phyloP scores from a whole-genome alignment of 305 asterid species.

The Rubia peregrina region DNA sequence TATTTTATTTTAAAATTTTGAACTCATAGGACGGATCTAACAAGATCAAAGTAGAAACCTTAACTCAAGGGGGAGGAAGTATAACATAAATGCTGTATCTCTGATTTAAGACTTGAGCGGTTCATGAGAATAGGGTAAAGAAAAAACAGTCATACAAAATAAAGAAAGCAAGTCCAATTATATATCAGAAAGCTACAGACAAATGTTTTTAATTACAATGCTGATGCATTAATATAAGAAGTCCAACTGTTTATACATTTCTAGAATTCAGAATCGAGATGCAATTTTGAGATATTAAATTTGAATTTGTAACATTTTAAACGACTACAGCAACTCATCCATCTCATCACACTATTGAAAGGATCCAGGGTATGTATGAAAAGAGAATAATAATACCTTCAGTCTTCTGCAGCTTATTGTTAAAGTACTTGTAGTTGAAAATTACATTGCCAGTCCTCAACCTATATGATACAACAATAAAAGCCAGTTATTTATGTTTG shows the following conservation, averaged over 20 bases:
- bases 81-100: background rate
- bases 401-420: slow-evolving; percentile 85
- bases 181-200: background rate
- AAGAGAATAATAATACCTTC: slow-evolving; percentile 57
- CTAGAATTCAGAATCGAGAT: background rate
- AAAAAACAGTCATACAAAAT: background rate
- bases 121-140: background rate
- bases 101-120: background rate
- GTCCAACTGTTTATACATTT: background rate
- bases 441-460: slow-evolving; percentile 96
- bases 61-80: background rate
- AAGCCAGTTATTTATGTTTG: background rate
- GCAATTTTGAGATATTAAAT: background rate
- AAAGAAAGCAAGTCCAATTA: background rate
- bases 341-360: background rate
- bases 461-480: slow-evolving; percentile 44
- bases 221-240: background rate
- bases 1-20: too few species aligned
- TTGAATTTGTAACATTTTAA: background rate
- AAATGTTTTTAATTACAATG: background rate
- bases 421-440: slow-evolving; percentile 88
- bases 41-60: background rate
- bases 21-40: too few species aligned
- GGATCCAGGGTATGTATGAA: background rate
- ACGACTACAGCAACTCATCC: slow-evolving; percentile 5